A percentile compares a stretch with the other conserved stretches of the same genome.
phyloP scores from a whole-genome alignment of 345 rosid species.

The Citrus maxima region DNA sequence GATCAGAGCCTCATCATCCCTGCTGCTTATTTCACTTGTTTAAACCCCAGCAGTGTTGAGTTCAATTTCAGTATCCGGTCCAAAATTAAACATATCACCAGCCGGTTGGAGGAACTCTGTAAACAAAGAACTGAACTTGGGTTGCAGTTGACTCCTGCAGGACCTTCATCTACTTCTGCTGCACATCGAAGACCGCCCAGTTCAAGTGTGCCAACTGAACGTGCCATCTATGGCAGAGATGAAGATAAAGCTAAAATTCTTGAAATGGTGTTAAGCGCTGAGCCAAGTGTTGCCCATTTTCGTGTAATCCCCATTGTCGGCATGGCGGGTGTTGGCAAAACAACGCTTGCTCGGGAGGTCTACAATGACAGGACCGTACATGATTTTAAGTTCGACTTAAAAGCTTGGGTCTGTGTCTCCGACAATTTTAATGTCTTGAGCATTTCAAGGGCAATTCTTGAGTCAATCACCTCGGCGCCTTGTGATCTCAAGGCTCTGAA shows the following conservation, averaged over 20 bases:
- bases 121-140: neutral
- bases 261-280: neutral
- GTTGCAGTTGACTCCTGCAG: neutral
- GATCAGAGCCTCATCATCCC: neutral
- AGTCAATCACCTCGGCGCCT: neutral
- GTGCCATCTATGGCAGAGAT: neutral
- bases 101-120: neutral
- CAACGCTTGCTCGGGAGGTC: neutral
- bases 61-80: neutral
- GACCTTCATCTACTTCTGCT: neutral
- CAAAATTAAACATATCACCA: neutral
- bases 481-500: neutral
- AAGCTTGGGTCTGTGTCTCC: neutral
- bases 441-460: neutral
- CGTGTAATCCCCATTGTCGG: neutral
- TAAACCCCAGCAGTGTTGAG: neutral
- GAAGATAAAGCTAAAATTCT: neutral
- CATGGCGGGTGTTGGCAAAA: conserved; percentile 1
- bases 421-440: neutral
- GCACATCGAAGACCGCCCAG: neutral
- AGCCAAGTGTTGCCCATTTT: neutral
- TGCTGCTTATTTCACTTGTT: neutral
- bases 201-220: neutral
- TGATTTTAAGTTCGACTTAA: neutral
- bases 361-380: neutral